A percentile compares a stretch with the other conserved stretches of the same genome.
Evolutionary conservation across 352 stramenopile genomes (phyloP).

Genomic region (Phytophthora citrophthora): DNA sequence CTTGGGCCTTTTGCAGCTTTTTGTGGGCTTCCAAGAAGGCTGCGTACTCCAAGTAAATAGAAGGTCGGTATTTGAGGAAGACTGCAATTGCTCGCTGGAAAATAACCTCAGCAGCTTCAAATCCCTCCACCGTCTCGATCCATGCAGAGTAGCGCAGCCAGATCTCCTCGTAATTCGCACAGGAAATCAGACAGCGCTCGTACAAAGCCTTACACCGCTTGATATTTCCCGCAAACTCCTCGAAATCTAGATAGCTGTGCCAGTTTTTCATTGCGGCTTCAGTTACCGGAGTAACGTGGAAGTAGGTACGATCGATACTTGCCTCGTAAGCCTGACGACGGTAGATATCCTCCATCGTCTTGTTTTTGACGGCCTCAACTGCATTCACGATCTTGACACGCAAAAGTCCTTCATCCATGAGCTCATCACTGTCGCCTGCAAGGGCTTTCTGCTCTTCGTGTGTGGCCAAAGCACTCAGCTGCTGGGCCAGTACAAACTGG

Average conservation of each 20-base stretch:
- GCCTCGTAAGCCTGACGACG: slow-evolving; percentile 75
- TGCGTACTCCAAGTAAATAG: slow-evolving; percentile 80
- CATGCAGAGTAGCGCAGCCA: slow-evolving; percentile 78
- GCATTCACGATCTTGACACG: slow-evolving; percentile 86
- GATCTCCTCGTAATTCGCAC: slow-evolving; percentile 85
- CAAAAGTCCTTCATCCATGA: slow-evolving; percentile 82
- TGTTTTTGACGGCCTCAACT: slow-evolving; percentile 77
- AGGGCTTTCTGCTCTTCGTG: slow-evolving; percentile 67
- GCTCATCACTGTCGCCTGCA: slow-evolving; percentile 51
- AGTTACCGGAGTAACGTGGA: slow-evolving; percentile 77
- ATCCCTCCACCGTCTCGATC: slow-evolving; percentile 59
- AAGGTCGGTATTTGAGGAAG: slow-evolving; percentile 77
- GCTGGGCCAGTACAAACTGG: slow-evolving; percentile 81
- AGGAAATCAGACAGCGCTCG: slow-evolving; percentile 82
- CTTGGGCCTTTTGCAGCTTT: slow-evolving; percentile 56
- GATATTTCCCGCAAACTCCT: slow-evolving; percentile 62
- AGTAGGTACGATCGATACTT: slow-evolving; percentile 83
- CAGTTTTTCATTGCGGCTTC: slow-evolving; percentile 78
- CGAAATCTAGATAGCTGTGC: slow-evolving; percentile 82
- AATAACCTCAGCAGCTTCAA: slow-evolving; percentile 68
- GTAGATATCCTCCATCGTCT: slow-evolving; percentile 65
- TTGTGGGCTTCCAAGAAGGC: slow-evolving; percentile 68
- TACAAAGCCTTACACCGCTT: slow-evolving; percentile 71
- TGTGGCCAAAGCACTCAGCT: slow-evolving; percentile 65
- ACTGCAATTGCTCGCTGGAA: slow-evolving; percentile 67